Evolutionary conservation across 1,284 basidiomycete genomes (phyloP), one percentile per base, ranked within the genome.

Genomic region (Boletus hoseneyae): DNA sequence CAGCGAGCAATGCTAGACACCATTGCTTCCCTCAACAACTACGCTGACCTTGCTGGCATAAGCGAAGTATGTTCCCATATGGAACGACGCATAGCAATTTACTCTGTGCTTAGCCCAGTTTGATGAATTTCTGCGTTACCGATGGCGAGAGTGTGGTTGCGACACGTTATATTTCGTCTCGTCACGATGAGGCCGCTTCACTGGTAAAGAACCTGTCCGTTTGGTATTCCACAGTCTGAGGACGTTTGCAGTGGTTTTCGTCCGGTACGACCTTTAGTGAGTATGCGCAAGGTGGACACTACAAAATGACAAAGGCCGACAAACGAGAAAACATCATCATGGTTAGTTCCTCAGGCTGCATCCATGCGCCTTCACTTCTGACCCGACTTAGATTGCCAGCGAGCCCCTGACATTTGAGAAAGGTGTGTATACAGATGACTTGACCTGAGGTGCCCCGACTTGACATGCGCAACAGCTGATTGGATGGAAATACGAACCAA

Each of bases 401-500:
- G 94, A 97, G 62, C 94, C 94, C 3, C 70, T 97, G 42, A 97
- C 94, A 0, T 97, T 96, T 60, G 95, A 98, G 70, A 83, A 92
- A 77, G 90, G 89, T 88, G 60, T 39, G 74, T 59, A 36, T 34
- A 25, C 52, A 40, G 32, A 45, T 32, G 45, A 19, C n/a, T n/a
- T n/a, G 23, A 13, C n/a, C 19, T 39, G 30, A 45, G 9, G 8
- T 34, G 29, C 36, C 32, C 32, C 13, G 27, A 27, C 45, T 53
- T 36, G 33, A 51, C 15, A 9, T 21, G 34, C 15, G 13, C 35
- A 37, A 34, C 56, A 89, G 90, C 91, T 41, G 90, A 93, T 65
- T 93, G 90, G 91, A 95, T 96, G 90, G 93, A 97, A 69, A 93
- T 97, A 61, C 87, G 86, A 66, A 95, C 93, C 10, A 97, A 97